Base-by-base conservation (phyloP, 2,329 filamentous ascomycete species). In the Sclerotinia sclerotiorum region DNA sequence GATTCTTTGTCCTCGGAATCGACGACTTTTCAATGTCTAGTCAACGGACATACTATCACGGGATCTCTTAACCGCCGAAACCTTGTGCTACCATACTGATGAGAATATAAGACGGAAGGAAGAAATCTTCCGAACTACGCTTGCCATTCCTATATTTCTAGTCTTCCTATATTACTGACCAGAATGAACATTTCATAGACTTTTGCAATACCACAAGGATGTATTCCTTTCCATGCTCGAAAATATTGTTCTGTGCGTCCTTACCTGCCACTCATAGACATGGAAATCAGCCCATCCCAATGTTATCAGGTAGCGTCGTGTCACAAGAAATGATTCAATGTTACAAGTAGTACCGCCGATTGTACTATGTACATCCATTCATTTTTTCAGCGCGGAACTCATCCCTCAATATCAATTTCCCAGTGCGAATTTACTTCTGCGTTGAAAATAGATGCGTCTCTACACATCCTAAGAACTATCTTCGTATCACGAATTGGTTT, bases 261-360 rank as follows among this genome's bases (percentile, higher is more conserved):
- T 35, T 27, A 5, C 60, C 15, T 51, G 8, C 60, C 29, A 62
- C 46, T 51, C 32, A 1, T 51, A 8, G 29, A n/a, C 21, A 62
- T 51, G n/a, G 29, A 35, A 62, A 62, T 51, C 60, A 62, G 46
- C 32, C 29, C 60, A 62, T 24, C 46, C 15, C n/a, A 35, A 62
- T 27, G n/a, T 39, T 39, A 21, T 39, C 60, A 39, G 35, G 58
- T 27, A 19, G n/a, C 60, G 13, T 39, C 19, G 46, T 62, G 29
- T 51, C 46, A 62, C 60, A 39, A 62, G 27, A 49, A 13, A 2
- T n/a, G 10, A 62, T 62, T 39, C 29, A 44, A 21, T n/a, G 29
- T 39, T 51, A 39, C 60, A 39, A 62, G 58, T 51, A 62, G 46
- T 62, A 51, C 60, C n/a, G 21, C 29, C 60, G 60, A 35, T 51